Evolutionary conservation across 495 filamentous ascomycete genomes (phyloP).

Genomic region (Xylaria castorea): DNA sequence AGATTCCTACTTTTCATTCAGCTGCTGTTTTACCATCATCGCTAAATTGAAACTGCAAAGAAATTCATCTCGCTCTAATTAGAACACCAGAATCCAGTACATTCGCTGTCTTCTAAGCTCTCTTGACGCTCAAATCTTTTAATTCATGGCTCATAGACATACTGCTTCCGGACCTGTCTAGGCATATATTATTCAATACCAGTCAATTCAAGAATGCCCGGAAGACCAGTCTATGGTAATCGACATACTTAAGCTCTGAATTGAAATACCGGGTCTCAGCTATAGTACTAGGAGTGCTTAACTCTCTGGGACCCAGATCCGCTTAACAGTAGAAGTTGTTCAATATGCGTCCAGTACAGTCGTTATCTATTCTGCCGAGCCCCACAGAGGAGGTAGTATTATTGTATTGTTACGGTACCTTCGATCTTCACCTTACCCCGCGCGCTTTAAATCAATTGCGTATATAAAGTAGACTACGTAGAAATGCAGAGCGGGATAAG

Average conservation of each 20-base stretch:
- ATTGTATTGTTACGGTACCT: neutral
- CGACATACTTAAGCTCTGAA: neutral
- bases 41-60: no score
- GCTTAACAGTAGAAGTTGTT: neutral
- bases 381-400: slow-evolving; percentile 17
- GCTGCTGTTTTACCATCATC: no score
- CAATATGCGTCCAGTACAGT: neutral
- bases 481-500: neutral
- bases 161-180: no score
- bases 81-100: no score
- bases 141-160: no score
- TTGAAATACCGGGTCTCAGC: neutral
- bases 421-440: slow-evolving; percentile 21
- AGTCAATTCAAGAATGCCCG: neutral
- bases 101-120: no score
- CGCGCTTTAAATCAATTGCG: neutral
- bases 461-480: neutral
- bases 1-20: no score
- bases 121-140: no score
- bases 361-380: slow-evolving; percentile 6
- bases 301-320: neutral
- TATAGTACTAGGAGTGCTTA: neutral
- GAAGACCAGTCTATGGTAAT: no score
- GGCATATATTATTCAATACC: no score
- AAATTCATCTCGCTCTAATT: no score